Evolutionary conservation across 495 filamentous ascomycete species (phyloP).

Genomic region (Evernia prunastri): DNA sequence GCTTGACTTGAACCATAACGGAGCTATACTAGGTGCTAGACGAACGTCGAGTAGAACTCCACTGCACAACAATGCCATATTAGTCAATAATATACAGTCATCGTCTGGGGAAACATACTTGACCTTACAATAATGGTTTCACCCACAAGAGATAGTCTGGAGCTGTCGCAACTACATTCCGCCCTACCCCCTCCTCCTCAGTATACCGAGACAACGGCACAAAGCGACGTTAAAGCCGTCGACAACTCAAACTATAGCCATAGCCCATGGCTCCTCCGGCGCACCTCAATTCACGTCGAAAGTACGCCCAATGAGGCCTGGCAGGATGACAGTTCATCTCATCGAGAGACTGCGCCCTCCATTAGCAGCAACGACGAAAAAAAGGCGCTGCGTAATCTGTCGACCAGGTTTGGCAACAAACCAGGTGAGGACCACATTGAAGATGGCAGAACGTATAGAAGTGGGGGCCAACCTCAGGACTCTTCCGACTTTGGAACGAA

Average conservation of each 20-base stretch:
- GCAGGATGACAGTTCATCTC: constrained; percentile 1
- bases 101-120: neutral
- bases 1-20: neutral
- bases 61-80: neutral
- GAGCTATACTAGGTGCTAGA: neutral
- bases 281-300: constrained; percentile 18
- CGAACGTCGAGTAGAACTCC: neutral
- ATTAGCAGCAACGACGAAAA: neutral
- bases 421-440: neutral
- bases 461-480: neutral
- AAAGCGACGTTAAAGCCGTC: neutral
- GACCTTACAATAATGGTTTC: neutral
- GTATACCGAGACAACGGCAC: constrained; percentile 10
- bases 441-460: neutral
- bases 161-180: neutral
- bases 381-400: neutral
- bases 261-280: constrained; percentile 13
- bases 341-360: neutral
- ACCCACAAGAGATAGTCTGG: neutral
- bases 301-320: neutral
- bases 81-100: neutral
- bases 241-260: neutral
- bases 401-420: neutral
- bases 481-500: constrained; percentile 1
- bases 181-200: constrained; percentile 9